A percentile compares a stretch with the other conserved stretches of the same genome.
Evolutionary conservation across 768 basidiomycete genomes (phyloP).

Genomic region (Termitomyces sp.): DNA sequence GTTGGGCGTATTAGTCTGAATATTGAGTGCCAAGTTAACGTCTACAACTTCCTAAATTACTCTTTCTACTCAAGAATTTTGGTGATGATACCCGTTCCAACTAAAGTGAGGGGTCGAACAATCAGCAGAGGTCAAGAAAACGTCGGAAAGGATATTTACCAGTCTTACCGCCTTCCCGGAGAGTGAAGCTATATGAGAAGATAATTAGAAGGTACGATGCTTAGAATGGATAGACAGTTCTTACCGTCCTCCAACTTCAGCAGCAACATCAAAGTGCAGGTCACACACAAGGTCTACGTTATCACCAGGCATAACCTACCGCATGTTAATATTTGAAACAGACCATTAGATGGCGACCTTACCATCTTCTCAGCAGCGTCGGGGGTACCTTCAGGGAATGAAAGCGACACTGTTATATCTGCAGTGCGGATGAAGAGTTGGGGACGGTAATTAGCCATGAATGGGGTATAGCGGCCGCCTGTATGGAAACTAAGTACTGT

Average conservation of each 20-base stretch:
- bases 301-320: conserved; percentile 93
- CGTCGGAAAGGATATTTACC: conserved; percentile 39
- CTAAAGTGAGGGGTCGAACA: conserved; percentile 28
- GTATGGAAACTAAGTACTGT: conserved; percentile 2
- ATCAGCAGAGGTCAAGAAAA: background rate
- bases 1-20: conserved; percentile 7
- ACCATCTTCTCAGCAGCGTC: conserved; percentile 89
- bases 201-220: background rate
- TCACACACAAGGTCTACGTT: conserved; percentile 90
- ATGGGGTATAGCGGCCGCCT: conserved; percentile 84
- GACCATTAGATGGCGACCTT: conserved; percentile 6
- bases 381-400: conserved; percentile 81
- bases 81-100: conserved; percentile 93
- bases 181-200: conserved; percentile 56
- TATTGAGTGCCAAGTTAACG: background rate
- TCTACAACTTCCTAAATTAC: background rate
- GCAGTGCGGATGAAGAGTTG: conserved; percentile 96
- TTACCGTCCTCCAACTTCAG: conserved; percentile 80
- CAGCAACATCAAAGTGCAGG: conserved; percentile 80
- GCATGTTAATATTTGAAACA: background rate
- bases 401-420: conserved; percentile 81
- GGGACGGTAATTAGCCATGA: conserved; percentile 91
- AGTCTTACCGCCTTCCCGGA: conserved; percentile 93
- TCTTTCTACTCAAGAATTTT: conserved; percentile 57
- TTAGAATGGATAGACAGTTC: background rate